Evolutionary conservation across 164 flowering plant genomes (phyloP), one percentile per base, ranked within the genome.

Genomic region (Nymphaea thermarum): DNA sequence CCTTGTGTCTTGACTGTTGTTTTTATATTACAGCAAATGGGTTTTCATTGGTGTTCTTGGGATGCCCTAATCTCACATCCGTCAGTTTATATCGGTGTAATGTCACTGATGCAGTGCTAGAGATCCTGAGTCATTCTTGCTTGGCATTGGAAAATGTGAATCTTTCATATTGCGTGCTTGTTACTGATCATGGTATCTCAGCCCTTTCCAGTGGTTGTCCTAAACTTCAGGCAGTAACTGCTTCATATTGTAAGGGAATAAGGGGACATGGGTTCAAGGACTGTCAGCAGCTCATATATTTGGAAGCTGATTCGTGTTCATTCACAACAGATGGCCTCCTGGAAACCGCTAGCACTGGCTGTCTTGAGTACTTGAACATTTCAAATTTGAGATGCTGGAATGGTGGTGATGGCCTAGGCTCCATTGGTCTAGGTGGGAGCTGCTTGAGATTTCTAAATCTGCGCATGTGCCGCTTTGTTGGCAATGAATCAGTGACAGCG

Each of bases 241-340:
- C 84, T 62, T 77, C 90, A 41, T 63, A 63, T 60, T 87, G 96
- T 67, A 70, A 65, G 62, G 68, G 59, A 10, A 68, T 90, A 66
- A 76, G 45, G 4, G 96, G 93, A 17, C 60, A 68, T 75, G 96
- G 96, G 6, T 82, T 90, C 59, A 65, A 45, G 44, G 87, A 84
- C 3, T 88, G 91, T 73, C 70, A 71, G 47, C 75, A 79, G 59
- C 73, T 88, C 10, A 60, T 73, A 43, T 80, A 74, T 71, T 16
- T 90, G 65, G 96, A 87, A 71, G 96, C 90, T 4, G 83, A 84
- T 44, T 81, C 80, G 7, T 86, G 93, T 66, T 77, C 72, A 65
- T 80, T 87, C 68, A 83, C 77, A 43, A 78, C 85, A 11, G 85
- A 85, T 65, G 91, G 93, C 42, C 73, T 85, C 36, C 6, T 16